phyloP scores from a whole-genome alignment of 2,329 filamentous ascomycete species.

The Calonectria pteridis region DNA sequence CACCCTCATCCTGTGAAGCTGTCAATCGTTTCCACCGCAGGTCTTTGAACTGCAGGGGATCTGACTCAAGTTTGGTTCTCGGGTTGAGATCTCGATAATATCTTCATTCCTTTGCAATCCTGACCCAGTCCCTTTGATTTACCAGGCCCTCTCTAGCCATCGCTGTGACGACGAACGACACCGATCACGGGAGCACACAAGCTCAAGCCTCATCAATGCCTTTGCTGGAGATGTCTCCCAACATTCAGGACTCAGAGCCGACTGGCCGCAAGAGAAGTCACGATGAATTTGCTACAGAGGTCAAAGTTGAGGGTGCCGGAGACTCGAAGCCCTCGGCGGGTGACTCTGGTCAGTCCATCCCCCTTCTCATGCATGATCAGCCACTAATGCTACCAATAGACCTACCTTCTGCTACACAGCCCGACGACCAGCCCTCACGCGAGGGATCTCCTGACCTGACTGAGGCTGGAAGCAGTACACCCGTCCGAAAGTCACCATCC shows the following conservation, averaged over 20 bases:
- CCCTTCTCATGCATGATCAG: neutral
- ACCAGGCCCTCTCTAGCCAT: neutral
- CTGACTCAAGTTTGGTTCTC: neutral
- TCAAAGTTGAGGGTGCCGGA: conserved; percentile 39
- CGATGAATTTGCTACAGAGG: conserved; percentile 57
- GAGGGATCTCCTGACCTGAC: conserved; percentile 52
- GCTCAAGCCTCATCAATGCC: conserved; percentile 54
- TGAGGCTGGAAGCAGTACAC: conserved; percentile 58
- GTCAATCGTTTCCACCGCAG: conserved; percentile 19
- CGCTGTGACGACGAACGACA: conserved; percentile 1
- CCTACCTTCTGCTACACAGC: conserved; percentile 39
- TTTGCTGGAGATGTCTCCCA: conserved; percentile 60
- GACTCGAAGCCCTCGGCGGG: conserved; percentile 36
- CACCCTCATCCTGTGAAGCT: conserved; percentile 11
- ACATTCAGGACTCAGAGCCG: conserved; percentile 60
- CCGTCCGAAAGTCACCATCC: conserved; percentile 52
- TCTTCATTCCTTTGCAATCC: neutral
- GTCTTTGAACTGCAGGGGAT: neutral
- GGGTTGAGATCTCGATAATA: neutral
- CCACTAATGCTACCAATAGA: conserved; percentile 37
- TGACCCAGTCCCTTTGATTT: neutral
- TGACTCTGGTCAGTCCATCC: conserved; percentile 40
- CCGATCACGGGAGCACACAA: neutral
- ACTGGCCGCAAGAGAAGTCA: conserved; percentile 60
- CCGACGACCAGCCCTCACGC: conserved; percentile 45